Evolutionary conservation across 75 land plant genomes (phyloP), one percentile per base, ranked within the genome.

Genomic region (Gnetum montanum): DNA sequence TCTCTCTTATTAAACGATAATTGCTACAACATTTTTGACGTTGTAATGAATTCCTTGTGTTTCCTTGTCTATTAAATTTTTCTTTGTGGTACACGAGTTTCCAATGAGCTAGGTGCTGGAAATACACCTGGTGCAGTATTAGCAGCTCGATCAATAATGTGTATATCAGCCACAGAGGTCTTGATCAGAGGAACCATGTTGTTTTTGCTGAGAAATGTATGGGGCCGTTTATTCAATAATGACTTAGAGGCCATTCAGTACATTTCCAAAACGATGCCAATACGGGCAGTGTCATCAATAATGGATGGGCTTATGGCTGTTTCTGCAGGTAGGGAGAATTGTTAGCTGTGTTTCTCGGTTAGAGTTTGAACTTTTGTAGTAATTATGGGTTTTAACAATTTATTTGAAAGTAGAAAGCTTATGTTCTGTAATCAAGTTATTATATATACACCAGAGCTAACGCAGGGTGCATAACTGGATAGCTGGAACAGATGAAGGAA

Each of bases 101-200:
- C 90, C 13, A 90, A 90, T 65, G 93, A 90, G 62, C 51, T 90
- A 26, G 96, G 96, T 25, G 90, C 79, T 34, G 75, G 77, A 24
- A n/a, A 58, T 4, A 53, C 92, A 31, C 50, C 49, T 25, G 66
- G 63, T 10, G 97, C 85, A n/a, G 67, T 55, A 3, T 33, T 70
- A 34, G 75, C 89, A 31, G 65, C 78, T 18, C 1, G 49, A 3
- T 69, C 70, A 5, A 74, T 59, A 22, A 6, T 80, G 16, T 11
- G 46, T 0, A 53, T 90, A 8, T 67, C 80, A 16, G 30, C 66
- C 6, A 34, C 60, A 35, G 80, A 80, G 40, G 84, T 82, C 11
- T 5, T 69, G 6, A 10, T 73, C 0, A 60, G 86, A 29, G 64
- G 67, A 25, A 18, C 60, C 16, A 40, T 52, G 3, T 62, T 67